These are phyloP conservation scores for Podospora pseudocomata DNA, from an alignment of 495 filamentous ascomycete species.

Conservation along the genomic window DNA sequence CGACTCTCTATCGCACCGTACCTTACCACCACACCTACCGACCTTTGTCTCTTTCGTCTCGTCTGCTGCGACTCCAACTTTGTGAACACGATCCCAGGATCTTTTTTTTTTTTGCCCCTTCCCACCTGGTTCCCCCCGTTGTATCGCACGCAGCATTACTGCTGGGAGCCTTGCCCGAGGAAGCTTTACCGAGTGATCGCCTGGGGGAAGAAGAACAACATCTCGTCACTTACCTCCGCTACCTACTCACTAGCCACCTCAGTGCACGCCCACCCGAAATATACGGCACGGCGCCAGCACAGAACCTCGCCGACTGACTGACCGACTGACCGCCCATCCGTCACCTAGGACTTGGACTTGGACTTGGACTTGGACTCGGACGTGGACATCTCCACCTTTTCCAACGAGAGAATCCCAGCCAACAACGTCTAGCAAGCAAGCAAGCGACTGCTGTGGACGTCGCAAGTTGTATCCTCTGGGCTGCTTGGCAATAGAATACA, in stretches of 20 bases:
- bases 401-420: not conserved
- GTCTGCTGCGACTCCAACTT: not conserved
- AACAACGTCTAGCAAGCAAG: not conserved
- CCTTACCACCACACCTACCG: not conserved
- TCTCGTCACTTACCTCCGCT: not conserved
- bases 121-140: not conserved
- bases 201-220: not conserved
- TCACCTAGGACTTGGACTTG: not conserved
- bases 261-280: not conserved
- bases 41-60: not conserved
- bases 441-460: not conserved
- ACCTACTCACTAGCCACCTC: not conserved
- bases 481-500: not conserved
- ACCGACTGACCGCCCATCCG: not conserved
- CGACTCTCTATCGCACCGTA: constrained; percentile 16
- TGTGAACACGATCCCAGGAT: not conserved
- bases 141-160: not conserved
- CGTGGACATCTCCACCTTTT: not conserved
- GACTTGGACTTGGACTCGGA: not conserved
- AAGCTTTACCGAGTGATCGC: not conserved
- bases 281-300: not conserved
- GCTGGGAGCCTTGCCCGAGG: not conserved
- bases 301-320: not conserved
- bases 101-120: not conserved
- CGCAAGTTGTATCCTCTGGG: not conserved